Percentiles rank a stretch among this genome's conserved stretches.
Conservation (phyloP, 2,329 filamentous ascomycete genomes). For the Onygenales sp. region DNA sequence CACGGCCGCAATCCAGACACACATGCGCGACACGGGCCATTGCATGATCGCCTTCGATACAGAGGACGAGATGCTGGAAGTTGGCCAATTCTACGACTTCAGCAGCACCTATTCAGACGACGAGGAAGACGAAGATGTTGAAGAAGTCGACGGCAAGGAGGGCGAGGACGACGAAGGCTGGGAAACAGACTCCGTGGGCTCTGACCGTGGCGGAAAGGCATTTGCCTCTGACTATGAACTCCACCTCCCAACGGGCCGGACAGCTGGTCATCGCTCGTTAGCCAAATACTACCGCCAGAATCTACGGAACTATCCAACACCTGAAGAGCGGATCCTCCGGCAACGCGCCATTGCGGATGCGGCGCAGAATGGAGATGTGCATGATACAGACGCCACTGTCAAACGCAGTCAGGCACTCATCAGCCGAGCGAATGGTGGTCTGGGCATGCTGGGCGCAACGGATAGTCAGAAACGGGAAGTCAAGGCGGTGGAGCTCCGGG, state of each 20-base stretch:
- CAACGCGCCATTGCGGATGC: slow-evolving; percentile 47
- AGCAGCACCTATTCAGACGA: slow-evolving; percentile 86
- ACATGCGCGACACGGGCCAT: slow-evolving; percentile 95
- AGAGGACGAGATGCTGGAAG: slow-evolving; percentile 82
- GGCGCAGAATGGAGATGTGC: slow-evolving; percentile 40
- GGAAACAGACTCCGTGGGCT: slow-evolving; percentile 93
- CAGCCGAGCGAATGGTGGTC: slow-evolving; percentile 60
- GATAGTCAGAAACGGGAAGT: slow-evolving; percentile 66
- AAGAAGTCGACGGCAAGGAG: slow-evolving; percentile 30
- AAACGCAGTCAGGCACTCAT: slow-evolving; percentile 46
- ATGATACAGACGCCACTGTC: slow-evolving; percentile 20
- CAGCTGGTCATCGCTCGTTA: slow-evolving; percentile 80
- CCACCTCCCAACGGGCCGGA: slow-evolving; percentile 80
- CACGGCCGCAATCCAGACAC: slow-evolving; percentile 74
- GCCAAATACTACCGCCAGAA: slow-evolving; percentile 90
- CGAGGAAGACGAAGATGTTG: slow-evolving; percentile 37
- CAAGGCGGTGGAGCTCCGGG: slow-evolving; percentile 56
- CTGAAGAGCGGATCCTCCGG: slow-evolving; percentile 63
- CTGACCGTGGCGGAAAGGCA: slow-evolving; percentile 75
- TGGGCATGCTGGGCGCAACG: slow-evolving; percentile 67
- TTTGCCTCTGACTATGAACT: slow-evolving; percentile 82
- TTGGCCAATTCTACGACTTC: slow-evolving; percentile 97
- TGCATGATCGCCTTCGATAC: slow-evolving; percentile 91
- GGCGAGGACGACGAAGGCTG: slow-evolving; percentile 64
- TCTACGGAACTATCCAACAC: slow-evolving; percentile 69